Base-by-base conservation (phyloP, 176 grass and related monocot species). In the Themeda triandra region DNA sequence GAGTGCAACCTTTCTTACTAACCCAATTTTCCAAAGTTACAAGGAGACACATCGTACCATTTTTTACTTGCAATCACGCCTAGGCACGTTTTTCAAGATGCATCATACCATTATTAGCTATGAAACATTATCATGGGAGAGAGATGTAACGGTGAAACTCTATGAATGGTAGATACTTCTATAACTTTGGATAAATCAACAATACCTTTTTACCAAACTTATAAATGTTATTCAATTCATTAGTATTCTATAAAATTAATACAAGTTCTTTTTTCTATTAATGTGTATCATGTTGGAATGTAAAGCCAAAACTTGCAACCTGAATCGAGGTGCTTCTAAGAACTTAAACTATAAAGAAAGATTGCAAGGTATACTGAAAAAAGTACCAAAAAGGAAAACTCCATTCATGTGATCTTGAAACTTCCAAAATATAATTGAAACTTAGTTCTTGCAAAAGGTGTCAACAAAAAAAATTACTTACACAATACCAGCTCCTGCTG, bases 401-500 rank as follows among this genome's bases (percentile, higher is more conserved):
- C 51, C 19, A 23, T 23, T 3, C 51, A 56, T 56, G 51, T 56
- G 51, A 56, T 1, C 51, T 56, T 56, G 19, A 56, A 56, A 56
- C 19, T 56, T 56, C 19, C 0, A 56, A 56, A 53, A 56, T 56
- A 23, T 23, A 56, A 9, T 23, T 56, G 2, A 56, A 56, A 56
- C 19, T 23, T 8, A 56, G 51, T 56, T 56, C 19, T 63, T 32
- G 13, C 5, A n/a, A 56, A 56, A 56, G 3, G 18, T 1, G 19
- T 6, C 6, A 2, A 56, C 9, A 0, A n/a, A 56, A 21, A 56
- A 40, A 19, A 53, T 21, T 73, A 73, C 86, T 92, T 54, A 94
- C 89, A 92, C 15, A 75, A 79, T 67, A 30, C 89, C 89, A 15
- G 68, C 92, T 19, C 75, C 84, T 60, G 86, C 86, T 56, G 89